Base-by-base conservation (phyloP, 2,329 filamentous ascomycete species). In the Ophiocordyceps polyrhachis-furcata region DNA sequence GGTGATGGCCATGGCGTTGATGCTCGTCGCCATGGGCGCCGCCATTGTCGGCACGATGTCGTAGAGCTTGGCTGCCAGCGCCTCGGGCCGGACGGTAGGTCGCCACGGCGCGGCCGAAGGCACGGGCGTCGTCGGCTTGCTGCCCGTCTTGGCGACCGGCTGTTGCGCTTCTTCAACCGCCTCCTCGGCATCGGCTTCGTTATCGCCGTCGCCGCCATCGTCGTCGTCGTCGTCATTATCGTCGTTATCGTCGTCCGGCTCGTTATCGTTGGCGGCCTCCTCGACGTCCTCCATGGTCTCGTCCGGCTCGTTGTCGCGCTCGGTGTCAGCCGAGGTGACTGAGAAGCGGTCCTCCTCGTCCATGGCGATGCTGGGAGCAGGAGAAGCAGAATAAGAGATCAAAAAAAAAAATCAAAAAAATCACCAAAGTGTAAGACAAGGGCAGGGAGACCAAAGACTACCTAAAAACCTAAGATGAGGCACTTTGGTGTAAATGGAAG, bases 31-130 rank as follows among this genome's bases (percentile, higher is more conserved):
- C 60, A 95, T 88, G 1, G 91, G 91, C 3, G 91, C 91, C 2
- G 91, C 91, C 65, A 96, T 96, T 20, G 91, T 96, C 2, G 91
- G 91, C 1, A 94, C 82, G 48, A 98, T 94, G 58, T 98, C 91
- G 66, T 96, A 98, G 2, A 82, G 75, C 38, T 71, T 67, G 14
- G 91, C 89, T 1, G 73, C 80, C 43, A 93, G 66, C n/a, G 79
- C 83, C 56, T 93, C 87, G 12, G 79, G 71, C 1, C 83, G 76
- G n/a, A 87, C 71, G 43, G 66, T 69, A 1, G 80, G 81, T 42
- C 74, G 76, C 53, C 53, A 51, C 2, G 47, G 51, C 23, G 51
- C 38, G 11, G 48, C 44, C 11, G 52, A 46, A 1, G 54, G 53
- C 2, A 47, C 52, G 7, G 58, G 59, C 19, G 56, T 58, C 44